Evolutionary conservation across 2,329 filamentous ascomycete genomes (phyloP).

Genomic region (Seiridium cupressi): DNA sequence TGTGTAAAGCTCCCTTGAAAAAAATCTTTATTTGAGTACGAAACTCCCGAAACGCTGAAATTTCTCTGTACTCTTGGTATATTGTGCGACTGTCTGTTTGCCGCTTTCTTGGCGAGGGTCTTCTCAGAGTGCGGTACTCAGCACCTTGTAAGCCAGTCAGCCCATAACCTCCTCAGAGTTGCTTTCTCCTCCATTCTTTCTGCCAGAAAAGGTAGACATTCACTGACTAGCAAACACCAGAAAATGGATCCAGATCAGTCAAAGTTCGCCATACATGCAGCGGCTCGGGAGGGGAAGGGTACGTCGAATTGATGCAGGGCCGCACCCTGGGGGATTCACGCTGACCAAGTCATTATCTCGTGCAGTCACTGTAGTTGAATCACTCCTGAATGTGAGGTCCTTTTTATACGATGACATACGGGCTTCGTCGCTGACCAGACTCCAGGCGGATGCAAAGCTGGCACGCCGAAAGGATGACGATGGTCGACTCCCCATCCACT

Average conservation of each 20-base stretch:
- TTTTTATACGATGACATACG: neutral
- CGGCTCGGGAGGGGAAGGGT: slow-evolving; percentile 83
- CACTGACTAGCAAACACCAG: neutral
- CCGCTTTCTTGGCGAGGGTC: no score
- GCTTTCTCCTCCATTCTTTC: no score
- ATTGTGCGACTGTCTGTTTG: neutral
- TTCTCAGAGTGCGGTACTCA: no score
- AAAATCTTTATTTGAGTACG: no score
- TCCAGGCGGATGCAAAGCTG: slow-evolving; percentile 75
- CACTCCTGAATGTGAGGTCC: slow-evolving; percentile 60
- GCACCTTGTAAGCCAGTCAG: neutral
- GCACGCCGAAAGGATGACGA: slow-evolving; percentile 75
- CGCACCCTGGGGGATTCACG: neutral
- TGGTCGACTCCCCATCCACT: slow-evolving; percentile 87
- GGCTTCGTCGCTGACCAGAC: neutral
- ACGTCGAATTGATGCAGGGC: slow-evolving; percentile 25
- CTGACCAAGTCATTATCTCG: neutral
- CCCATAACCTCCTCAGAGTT: no score
- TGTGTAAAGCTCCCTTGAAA: no score
- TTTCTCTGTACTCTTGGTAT: neutral
- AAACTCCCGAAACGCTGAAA: neutral
- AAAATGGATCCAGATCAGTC: slow-evolving; percentile 39
- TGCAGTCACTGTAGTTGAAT: slow-evolving; percentile 69
- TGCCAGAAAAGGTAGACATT: no score
- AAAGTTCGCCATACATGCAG: slow-evolving; percentile 84